Evolutionary conservation across 345 rosid genomes (phyloP), one percentile per base, ranked within the genome.

Genomic region (Mangifera indica): DNA sequence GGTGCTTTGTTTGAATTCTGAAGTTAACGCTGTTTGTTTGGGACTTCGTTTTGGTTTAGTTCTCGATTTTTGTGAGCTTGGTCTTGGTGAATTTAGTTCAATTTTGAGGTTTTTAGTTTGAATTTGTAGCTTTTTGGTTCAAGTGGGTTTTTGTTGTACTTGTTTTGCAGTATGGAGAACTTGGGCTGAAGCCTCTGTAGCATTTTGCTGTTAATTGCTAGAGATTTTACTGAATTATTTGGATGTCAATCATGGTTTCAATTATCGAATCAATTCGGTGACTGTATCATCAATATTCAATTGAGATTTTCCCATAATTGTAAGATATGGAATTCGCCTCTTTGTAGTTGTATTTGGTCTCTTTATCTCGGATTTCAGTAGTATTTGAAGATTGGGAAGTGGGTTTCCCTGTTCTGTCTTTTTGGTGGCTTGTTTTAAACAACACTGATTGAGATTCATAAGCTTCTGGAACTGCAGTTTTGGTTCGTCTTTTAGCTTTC

Each of bases 31-130:
- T 51, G 34, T 44, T 76, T 65, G 60, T 10, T 29, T 67, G 42
- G 32, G 1, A 22, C 25, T 21, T 63, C 74, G 78, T 57, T 69
- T 79, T 37, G 67, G 10, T 72, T 79, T 72, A 2, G 67, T 73
- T 60, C 52, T 14, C 69, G 32, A 45, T 34, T 81, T 72, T 81
- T 66, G 45, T 66, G 78, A 74, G 60, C 48, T 77, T 71, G 75
- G 76, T 70, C 11, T n/a, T 29, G 25, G 55, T 46, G 69, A 60
- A 72, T 69, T 62, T 45, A 48, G 76, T 56, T 76, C 12, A 69
- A 17, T 25, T 53, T 46, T 60, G 42, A 57, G 59, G 55, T 65
- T 61, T 62, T 44, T 54, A 66, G 54, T 52, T 71, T 74, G 34
- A 46, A 61, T 68, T 37, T 51, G 11, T 8, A 1, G 20, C 20